Evolutionary conservation across 148 eudicot genomes (phyloP), one percentile per base, ranked within the genome.

Genomic region (Amaranthus hypochondriacus): DNA sequence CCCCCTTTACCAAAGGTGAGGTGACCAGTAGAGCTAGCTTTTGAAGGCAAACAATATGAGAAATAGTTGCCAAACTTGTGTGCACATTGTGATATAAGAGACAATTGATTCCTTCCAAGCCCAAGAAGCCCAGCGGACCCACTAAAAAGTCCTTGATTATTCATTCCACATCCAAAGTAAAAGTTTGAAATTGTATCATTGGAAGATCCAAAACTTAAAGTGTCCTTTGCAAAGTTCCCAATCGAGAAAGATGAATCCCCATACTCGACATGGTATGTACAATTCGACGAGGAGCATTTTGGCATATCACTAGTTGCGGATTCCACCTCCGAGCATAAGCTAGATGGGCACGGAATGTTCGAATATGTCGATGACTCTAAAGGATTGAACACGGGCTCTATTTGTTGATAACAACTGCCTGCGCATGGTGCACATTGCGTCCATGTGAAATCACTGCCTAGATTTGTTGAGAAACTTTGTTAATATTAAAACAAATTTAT

Each of bases 21-120:
- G 73, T 84, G 82, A 5, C 95, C 95, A 11, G 78, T 80, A 21
- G 82, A 75, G 68, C 71, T 72, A 2, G 88, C 15, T 9, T 60
- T 72, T 2, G 89, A 75, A 11, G 96, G 96, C 74, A 90, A 84
- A 75, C 96, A 90, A 69, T 90, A 90, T 0, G 92, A 88, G 84
- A 90, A 90, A 62, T 77, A 78, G 39, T 71, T 75, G 8, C 92
- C 92, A 48, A 78, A 90, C 43, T 78, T 85, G 4, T 51, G 9
- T 0, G 90, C 78, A 3, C 87, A 81, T 67, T 90, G 96, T 7
- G 92, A 87, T 5, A 88, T 81, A 49, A 78, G 50, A 0, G 96
- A 90, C 9, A 88, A 46, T 11, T 71, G 68, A 43, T 84, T 81
- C 13, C 88, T 70, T 0, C 89, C 90, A 5, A 88, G 87, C 49